Conservation (phyloP, 768 basidiomycete genomes). For the Exidia glandulosa region DNA sequence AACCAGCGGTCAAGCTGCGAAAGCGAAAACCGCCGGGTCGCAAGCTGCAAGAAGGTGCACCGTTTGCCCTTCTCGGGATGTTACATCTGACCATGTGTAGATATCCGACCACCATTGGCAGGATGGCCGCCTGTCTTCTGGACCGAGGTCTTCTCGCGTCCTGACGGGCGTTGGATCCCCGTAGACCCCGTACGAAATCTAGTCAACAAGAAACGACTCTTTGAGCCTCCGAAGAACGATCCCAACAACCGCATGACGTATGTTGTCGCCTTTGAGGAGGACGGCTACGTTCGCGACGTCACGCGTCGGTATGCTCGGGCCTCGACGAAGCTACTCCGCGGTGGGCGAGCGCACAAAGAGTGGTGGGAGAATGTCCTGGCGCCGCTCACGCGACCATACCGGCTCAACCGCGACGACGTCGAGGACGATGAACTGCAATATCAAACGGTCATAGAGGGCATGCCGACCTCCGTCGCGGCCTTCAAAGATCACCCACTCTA, state of each 20-base stretch:
- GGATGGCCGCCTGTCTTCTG: conserved; percentile 78
- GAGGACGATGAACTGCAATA: conserved; percentile 83
- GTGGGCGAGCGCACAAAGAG: conserved; percentile 47
- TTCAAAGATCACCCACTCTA: conserved; percentile 96
- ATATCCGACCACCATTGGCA: conserved; percentile 13
- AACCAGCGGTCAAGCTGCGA: conserved; percentile 6
- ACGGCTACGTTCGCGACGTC: conserved; percentile 84
- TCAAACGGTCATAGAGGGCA: conserved; percentile 74
- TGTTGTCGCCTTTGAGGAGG: conserved; percentile 90
- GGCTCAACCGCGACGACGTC: conserved; percentile 78
- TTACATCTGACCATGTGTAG: no score
- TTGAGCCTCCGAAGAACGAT: conserved; percentile 51
- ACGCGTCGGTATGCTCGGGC: conserved; percentile 83
- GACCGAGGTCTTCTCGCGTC: conserved; percentile 92
- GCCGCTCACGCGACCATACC: conserved; percentile 62
- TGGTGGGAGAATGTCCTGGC: conserved; percentile 79
- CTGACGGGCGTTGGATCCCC: conserved; percentile 85
- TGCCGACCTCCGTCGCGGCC: conserved; percentile 82
- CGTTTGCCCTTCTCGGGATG: no score
- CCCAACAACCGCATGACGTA: conserved; percentile 78
- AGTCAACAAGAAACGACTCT: conserved; percentile 70
- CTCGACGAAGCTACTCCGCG: conserved; percentile 64
- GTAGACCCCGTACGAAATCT: conserved; percentile 79
- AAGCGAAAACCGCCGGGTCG: conserved; percentile 3
- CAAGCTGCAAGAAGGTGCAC: background rate